Conservation (phyloP, 2,329 filamentous ascomycete species). For the Ascochyta clinopodiicola region DNA sequence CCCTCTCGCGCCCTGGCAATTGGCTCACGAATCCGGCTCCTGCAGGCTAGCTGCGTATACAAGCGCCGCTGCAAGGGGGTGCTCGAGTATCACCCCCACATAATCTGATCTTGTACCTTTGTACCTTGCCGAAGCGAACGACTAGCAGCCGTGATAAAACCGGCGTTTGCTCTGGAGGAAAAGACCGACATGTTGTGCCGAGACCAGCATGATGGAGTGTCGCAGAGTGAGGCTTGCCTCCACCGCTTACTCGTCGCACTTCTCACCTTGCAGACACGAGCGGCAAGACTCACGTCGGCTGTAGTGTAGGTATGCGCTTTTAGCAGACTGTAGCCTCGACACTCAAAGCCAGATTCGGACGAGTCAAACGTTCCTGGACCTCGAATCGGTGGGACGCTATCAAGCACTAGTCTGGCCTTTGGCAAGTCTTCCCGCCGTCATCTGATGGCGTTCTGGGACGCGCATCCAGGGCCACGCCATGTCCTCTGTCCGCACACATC, state of each 20-base stretch:
- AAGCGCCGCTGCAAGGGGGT: slow-evolving; percentile 47
- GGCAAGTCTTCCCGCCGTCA: slow-evolving; percentile 17
- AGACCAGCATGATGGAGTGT: slow-evolving; percentile 1
- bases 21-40: slow-evolving; percentile 32
- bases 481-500: slow-evolving; percentile 4
- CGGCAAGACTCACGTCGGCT: not conserved
- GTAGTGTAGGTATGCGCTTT: not conserved
- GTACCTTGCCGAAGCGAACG: slow-evolving; percentile 51
- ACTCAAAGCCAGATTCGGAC: slow-evolving; percentile 3
- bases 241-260: slow-evolving; percentile 3
- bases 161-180: slow-evolving; percentile 11
- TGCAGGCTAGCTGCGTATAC: slow-evolving; percentile 36
- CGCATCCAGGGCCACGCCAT: slow-evolving; percentile 9
- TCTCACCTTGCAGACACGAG: slow-evolving; percentile 17
- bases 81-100: slow-evolving; percentile 43
- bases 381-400: slow-evolving; percentile 17
- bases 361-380: slow-evolving; percentile 13
- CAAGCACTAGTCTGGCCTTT: slow-evolving; percentile 11
- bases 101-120: slow-evolving; percentile 37
- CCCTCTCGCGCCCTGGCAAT: slow-evolving; percentile 27
- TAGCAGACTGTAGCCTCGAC: slow-evolving; percentile 6
- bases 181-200: not conserved
- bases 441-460: slow-evolving; percentile 19
- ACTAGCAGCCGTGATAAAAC: slow-evolving; percentile 35
- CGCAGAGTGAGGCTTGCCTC: slow-evolving; percentile 18